Percentiles rank a stretch among this genome's conserved stretches.
Conservation (phyloP, 805 yeast species). For the Suhomyces vadensis region DNA sequence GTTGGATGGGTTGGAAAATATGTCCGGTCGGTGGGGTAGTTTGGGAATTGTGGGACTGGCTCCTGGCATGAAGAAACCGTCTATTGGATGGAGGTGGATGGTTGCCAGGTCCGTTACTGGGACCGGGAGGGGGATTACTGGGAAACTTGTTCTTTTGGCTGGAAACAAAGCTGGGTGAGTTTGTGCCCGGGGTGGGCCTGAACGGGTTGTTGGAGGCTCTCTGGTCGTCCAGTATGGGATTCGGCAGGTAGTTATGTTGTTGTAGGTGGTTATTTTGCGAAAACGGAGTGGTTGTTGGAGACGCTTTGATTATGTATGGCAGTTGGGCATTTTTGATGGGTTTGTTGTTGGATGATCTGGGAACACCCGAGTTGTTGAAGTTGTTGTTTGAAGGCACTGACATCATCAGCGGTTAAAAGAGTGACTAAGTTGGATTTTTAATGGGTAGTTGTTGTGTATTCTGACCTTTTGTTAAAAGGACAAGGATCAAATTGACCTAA, state of each 20-base stretch:
- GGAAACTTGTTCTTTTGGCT: too few relatives aligned
- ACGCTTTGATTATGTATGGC: neutral
- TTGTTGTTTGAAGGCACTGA: constrained; percentile 10
- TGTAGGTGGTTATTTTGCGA: too few relatives aligned
- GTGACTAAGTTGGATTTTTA: constrained; percentile 18
- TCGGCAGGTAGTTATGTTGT: too few relatives aligned
- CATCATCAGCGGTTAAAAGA: constrained; percentile 13
- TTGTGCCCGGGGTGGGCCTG: neutral
- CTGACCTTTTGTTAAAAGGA: neutral
- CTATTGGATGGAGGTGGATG: too few relatives aligned
- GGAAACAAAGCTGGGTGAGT: too few relatives aligned
- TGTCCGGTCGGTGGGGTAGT: constrained; percentile 12
- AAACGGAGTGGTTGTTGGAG: neutral
- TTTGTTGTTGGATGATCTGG: neutral
- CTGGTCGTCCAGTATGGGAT: too few relatives aligned
- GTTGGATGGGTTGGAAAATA: constrained; percentile 16
- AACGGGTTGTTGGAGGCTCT: constrained; percentile 1
- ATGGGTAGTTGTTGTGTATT: neutral
- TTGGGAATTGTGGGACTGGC: constrained; percentile 17
- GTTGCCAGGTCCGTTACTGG: too few relatives aligned
- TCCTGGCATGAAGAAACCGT: constrained; percentile 11
- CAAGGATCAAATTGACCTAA: constrained; percentile 1
- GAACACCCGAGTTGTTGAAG: constrained; percentile 5
- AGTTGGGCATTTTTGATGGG: constrained; percentile 5
- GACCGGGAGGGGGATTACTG: neutral